phyloP scores from a whole-genome alignment of 352 stramenopile genomes.

The Phytophthora pseudosyringae region DNA sequence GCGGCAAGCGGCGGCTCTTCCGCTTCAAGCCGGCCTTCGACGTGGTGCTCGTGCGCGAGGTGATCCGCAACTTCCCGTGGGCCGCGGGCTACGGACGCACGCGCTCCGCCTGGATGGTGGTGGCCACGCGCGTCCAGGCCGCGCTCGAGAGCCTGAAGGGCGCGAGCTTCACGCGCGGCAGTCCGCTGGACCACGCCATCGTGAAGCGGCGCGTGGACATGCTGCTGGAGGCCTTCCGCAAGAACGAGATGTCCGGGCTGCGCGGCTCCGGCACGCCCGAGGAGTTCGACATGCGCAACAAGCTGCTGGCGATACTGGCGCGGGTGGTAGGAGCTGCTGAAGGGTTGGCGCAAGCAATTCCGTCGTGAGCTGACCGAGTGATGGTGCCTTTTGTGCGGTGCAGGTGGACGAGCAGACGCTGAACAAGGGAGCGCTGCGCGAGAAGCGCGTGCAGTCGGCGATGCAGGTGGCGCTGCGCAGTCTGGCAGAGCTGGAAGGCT shows the following conservation, averaged over 20 bases:
- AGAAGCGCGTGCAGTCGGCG: slow-evolving; percentile 44
- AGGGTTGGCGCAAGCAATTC: background rate
- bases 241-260: slow-evolving; percentile 43
- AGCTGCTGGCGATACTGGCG: slow-evolving; percentile 41
- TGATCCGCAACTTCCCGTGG: slow-evolving; percentile 51
- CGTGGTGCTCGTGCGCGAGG: slow-evolving; percentile 46
- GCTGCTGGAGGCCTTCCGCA: slow-evolving; percentile 45
- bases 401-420: slow-evolving; percentile 46
- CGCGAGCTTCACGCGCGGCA: slow-evolving; percentile 26
- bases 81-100: slow-evolving; percentile 48
- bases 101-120: slow-evolving; percentile 45
- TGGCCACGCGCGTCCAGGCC: slow-evolving; percentile 38
- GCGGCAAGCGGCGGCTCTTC: slow-evolving; percentile 44
- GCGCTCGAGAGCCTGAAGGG: slow-evolving; percentile 35
- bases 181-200: slow-evolving; percentile 41
- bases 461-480: slow-evolving; percentile 33
- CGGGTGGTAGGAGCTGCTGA: slow-evolving; percentile 29
- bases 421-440: slow-evolving; percentile 44
- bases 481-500: slow-evolving; percentile 32
- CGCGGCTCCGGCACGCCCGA: slow-evolving; percentile 41
- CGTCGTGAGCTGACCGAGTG: slow-evolving; percentile 14
- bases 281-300: slow-evolving; percentile 48
- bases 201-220: slow-evolving; percentile 51
- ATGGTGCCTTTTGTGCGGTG: background rate
- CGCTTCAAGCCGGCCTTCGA: slow-evolving; percentile 49